Conservation (phyloP, 108 stramenopile genomes). For the Aurantiochytrium sp. region DNA sequence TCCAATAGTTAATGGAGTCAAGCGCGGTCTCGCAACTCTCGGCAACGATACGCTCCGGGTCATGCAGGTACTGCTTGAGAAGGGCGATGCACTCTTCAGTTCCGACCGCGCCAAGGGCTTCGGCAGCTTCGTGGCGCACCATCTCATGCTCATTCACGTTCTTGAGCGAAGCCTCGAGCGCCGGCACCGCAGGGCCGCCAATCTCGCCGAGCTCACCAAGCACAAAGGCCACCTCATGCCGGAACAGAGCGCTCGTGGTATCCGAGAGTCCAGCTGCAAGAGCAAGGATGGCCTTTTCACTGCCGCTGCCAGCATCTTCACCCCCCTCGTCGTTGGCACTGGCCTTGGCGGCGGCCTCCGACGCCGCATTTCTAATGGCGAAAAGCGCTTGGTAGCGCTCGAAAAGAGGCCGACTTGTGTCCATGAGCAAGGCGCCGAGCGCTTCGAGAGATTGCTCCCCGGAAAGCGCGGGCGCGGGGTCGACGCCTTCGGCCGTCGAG, state of each 20-base stretch:
- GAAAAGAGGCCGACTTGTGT: constrained; percentile 64
- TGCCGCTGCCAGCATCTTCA: not conserved
- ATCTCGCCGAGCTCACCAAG: constrained; percentile 80
- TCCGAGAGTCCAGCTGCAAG: constrained; percentile 67
- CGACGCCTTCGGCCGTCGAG: constrained; percentile 28
- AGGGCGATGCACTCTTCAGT: constrained; percentile 60
- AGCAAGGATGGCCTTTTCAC: constrained; percentile 63
- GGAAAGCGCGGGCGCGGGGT: constrained; percentile 50
- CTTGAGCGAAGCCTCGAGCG: constrained; percentile 58
- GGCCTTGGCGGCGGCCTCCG: too few species aligned
- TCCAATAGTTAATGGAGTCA: constrained; percentile 87
- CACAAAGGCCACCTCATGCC: constrained; percentile 99
- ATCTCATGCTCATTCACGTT: constrained; percentile 77
- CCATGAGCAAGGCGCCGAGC: constrained; percentile 61
- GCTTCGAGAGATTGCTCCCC: constrained; percentile 40
- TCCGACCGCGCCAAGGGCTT: constrained; percentile 95
- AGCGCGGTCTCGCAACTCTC: constrained; percentile 88
- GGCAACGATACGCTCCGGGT: constrained; percentile 55
- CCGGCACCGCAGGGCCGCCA: constrained; percentile 63
- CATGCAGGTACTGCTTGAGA: constrained; percentile 61
- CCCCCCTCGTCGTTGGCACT: constrained; percentile 31
- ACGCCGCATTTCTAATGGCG: constrained; percentile 68
- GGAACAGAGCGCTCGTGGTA: constrained; percentile 67
- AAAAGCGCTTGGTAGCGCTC: constrained; percentile 96
- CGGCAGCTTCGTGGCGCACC: constrained; percentile 94